phyloP scores from a whole-genome alignment of 345 rosid species.

The Linum lewisii region DNA sequence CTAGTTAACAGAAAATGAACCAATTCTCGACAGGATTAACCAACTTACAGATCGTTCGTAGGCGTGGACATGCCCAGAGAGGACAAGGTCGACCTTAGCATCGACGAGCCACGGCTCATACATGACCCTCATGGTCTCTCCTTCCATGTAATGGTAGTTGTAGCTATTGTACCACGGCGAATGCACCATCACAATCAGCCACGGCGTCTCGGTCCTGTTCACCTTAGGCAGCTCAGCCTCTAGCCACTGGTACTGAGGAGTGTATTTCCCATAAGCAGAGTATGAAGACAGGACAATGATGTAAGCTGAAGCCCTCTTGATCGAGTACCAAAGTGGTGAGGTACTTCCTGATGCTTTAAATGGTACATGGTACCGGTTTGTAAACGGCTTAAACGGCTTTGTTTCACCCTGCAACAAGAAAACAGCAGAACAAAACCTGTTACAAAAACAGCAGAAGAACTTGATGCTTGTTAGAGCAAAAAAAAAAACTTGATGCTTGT shows the following conservation, averaged over 20 bases:
- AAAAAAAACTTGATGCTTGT: too few species aligned
- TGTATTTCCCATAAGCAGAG: conserved; percentile 42
- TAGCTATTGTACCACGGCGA: conserved; percentile 30
- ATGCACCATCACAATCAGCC: conserved; percentile 22
- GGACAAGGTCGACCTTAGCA: conserved; percentile 38
- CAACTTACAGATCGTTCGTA: conserved; percentile 34
- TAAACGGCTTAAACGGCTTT: conserved; percentile 33
- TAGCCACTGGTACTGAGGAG: conserved; percentile 22
- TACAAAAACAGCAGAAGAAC: too few species aligned
- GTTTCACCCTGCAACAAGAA: conserved; percentile 34
- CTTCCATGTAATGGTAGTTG: conserved; percentile 37
- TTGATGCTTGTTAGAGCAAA: too few species aligned
- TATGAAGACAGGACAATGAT: conserved; percentile 39
- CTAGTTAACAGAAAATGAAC: too few species aligned
- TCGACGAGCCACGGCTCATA: conserved; percentile 38
- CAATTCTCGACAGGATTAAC: too few species aligned
- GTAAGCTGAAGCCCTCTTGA: conserved; percentile 35
- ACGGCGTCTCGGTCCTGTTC: conserved; percentile 28
- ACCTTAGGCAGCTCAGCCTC: conserved; percentile 24
- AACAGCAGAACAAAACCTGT: too few species aligned
- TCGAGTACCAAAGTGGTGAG: conserved; percentile 42
- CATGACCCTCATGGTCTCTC: conserved; percentile 41
- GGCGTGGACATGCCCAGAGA: conserved; percentile 44
- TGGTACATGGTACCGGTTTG: conserved; percentile 25
- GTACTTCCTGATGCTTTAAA: conserved; percentile 33